Evolutionary conservation across 345 rosid species (phyloP), one percentile per base, ranked within the genome.

Genomic region (Microcos paniculata): DNA sequence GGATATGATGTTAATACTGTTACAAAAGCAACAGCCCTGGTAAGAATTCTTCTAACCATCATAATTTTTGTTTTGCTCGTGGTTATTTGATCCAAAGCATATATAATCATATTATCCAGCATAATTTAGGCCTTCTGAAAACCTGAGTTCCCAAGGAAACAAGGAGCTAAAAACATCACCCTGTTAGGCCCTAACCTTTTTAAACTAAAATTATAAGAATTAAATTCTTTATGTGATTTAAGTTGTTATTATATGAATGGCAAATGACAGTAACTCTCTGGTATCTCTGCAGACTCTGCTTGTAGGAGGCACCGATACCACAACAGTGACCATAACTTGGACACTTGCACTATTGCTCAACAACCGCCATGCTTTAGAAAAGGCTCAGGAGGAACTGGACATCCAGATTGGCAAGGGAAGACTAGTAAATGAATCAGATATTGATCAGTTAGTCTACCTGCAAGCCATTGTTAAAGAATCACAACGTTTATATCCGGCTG

Each of bases 391-490:
- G 71, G 82, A 80, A 57, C 15, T 80, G 35, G 83, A 80, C 72
- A 18, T 8, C 3, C 72, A 76, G 3, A 67, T 80, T 19, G 82
- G 82, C 21, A 75, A 63, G 15, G 79, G 62, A 56, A 75, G 76
- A n/a, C 70, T 75, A n/a, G 74, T 85, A 15, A 48, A 19, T 3
- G 80, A 75, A 46, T 68, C 77, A n/a, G 86, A 83, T 48, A 62
- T 83, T 8, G 73, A 28, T 21, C 68, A 66, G 43, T 61, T 85
- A 8, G 71, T 46, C 6, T 83, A 83, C 48, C 80, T 85, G 9
- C 82, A 79, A 65, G 85, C 86, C 8, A 58, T 83, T 26, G 78
- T 83, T 1, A 85, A 83, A 69, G 86, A 85, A 76, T 59, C 84
- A 6, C 70, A 81, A 45, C 70, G 87, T 9, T 63, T 86, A 28